A percentile compares a stretch with the other conserved stretches of the same genome.
Evolutionary conservation across 805 yeast genomes (phyloP).

Genomic region (Saccharomycopsis sp.): DNA sequence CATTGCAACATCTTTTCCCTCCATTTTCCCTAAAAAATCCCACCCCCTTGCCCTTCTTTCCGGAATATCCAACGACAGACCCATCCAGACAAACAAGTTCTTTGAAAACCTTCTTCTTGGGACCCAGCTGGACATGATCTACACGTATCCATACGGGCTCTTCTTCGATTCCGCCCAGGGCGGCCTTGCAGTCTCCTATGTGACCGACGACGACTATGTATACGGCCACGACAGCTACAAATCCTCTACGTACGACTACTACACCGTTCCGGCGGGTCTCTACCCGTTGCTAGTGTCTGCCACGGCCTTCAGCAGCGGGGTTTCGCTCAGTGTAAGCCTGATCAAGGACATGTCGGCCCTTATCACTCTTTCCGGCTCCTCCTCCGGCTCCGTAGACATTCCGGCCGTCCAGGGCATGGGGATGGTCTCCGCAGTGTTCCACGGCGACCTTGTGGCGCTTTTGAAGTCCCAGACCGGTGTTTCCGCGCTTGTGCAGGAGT

Average conservation of each 20-base stretch:
- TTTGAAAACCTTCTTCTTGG: constrained; percentile 67
- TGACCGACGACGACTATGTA: constrained; percentile 51
- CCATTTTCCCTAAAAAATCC: constrained; percentile 31
- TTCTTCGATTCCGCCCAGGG: constrained; percentile 45
- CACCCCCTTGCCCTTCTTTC: constrained; percentile 25
- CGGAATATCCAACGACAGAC: constrained; percentile 26
- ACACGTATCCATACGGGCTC: constrained; percentile 84
- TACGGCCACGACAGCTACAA: constrained; percentile 57
- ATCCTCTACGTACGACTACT: constrained; percentile 46
- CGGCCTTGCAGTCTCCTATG: constrained; percentile 67
- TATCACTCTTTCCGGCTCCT: constrained; percentile 27
- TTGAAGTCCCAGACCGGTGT: constrained; percentile 38
- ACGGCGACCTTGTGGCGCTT: constrained; percentile 33
- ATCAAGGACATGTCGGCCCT: constrained; percentile 47
- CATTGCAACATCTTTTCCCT: constrained; percentile 39
- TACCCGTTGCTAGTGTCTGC: constrained; percentile 51
- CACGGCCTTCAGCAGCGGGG: constrained; percentile 30
- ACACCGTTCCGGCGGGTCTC: constrained; percentile 62
- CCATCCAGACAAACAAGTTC: constrained; percentile 72
- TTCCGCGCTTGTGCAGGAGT: constrained; percentile 37
- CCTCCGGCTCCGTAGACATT: constrained; percentile 33
- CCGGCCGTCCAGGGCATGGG: constrained; percentile 60
- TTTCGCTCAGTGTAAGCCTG: constrained; percentile 34
- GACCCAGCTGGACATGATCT: constrained; percentile 59
- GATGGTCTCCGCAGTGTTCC: constrained; percentile 42